These are phyloP conservation scores for Suillus variegatus DNA, from an alignment of 768 basidiomycete species.

Conservation along the genomic window DNA sequence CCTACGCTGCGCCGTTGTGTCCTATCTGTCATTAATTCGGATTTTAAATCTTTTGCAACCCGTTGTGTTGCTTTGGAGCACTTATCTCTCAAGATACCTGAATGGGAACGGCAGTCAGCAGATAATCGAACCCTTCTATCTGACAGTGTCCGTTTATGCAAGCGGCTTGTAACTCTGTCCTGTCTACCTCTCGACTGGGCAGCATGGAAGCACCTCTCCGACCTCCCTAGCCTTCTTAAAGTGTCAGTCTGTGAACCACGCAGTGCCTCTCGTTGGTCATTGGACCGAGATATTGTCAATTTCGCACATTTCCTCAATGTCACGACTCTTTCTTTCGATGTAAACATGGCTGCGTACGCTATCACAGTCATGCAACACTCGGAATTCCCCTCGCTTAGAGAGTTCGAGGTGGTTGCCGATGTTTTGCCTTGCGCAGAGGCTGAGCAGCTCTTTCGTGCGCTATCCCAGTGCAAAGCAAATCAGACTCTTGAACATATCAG, in stretches of 20 bases:
- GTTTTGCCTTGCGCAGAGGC: background rate
- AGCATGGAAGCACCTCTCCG: background rate
- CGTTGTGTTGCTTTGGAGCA: background rate
- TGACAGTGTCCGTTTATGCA: background rate
- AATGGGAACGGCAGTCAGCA: background rate
- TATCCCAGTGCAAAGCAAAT: background rate
- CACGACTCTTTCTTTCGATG: background rate
- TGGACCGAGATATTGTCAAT: background rate
- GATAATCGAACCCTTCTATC: background rate
- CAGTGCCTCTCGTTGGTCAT: background rate
- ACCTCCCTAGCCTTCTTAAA: background rate
- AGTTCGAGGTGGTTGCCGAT: background rate
- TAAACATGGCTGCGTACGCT: background rate
- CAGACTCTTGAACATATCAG: background rate
- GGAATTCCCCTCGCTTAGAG: background rate
- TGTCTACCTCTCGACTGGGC: background rate
- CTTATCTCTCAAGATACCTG: background rate
- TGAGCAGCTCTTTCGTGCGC: background rate
- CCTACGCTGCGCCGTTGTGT: background rate
- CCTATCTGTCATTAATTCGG: background rate
- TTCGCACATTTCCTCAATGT: background rate
- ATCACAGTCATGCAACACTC: background rate
- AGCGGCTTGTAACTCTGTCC: background rate
- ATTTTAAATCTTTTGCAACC: background rate
- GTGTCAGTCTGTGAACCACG: background rate